A percentile compares a stretch with the other conserved stretches of the same genome.
phyloP scores from a whole-genome alignment of 208 protist species.

The Acanthamoeba lenticulata region DNA sequence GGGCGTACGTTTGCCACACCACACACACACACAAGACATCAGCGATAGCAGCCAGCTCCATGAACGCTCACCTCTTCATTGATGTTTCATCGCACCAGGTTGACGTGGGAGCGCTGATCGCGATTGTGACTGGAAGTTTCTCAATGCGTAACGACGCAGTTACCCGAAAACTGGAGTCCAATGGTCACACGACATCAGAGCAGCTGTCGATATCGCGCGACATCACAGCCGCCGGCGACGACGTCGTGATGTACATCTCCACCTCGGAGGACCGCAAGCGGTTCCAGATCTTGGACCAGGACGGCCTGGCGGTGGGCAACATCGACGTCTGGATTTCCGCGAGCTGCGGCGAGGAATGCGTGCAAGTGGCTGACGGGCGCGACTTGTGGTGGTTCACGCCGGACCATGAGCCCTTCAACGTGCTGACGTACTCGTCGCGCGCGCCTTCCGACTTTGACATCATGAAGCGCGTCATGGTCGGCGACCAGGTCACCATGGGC shows the following conservation, averaged over 20 bases:
- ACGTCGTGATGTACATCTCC: neutral
- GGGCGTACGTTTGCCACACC: too few relatives aligned
- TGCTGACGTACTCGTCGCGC: too few relatives aligned
- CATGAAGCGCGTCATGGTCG: neutral
- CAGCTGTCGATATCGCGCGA: neutral
- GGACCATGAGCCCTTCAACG: neutral
- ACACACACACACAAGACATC: too few relatives aligned
- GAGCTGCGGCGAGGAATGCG: neutral
- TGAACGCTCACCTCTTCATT: too few relatives aligned
- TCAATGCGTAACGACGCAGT: too few relatives aligned
- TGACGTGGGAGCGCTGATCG: too few relatives aligned
- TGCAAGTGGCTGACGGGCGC: neutral
- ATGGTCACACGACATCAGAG: neutral
- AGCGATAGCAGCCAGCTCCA: too few relatives aligned
- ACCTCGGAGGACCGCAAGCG: neutral
- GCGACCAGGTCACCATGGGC: neutral
- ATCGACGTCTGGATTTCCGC: neutral
- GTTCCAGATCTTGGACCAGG: neutral
- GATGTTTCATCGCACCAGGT: too few relatives aligned
- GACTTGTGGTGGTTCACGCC: neutral
- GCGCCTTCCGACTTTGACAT: neutral
- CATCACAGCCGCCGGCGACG: neutral
- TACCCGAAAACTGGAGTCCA: neutral
- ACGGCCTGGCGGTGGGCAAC: neutral
- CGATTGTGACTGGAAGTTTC: too few relatives aligned